Conservation (phyloP, 2,329 filamentous ascomycete species). For the Dactylellina sp. region DNA sequence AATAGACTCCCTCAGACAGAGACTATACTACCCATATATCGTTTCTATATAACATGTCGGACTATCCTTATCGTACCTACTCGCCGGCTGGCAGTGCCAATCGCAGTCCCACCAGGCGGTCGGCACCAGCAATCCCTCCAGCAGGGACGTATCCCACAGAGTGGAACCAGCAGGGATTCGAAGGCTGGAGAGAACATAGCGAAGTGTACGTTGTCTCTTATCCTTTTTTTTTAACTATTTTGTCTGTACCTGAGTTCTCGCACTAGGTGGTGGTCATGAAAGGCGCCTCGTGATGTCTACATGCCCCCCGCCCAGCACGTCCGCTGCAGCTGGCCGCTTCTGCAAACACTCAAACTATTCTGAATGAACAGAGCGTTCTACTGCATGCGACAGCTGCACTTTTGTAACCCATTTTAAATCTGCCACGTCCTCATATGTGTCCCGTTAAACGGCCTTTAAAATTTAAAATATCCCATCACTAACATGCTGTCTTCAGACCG, state of each 20-base stretch:
- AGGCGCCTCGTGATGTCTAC: conserved; percentile 47
- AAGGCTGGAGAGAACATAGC: conserved; percentile 31
- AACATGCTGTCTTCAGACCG: conserved; percentile 20
- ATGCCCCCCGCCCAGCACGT: conserved; percentile 17
- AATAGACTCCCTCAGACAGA: background rate
- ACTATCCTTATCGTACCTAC: conserved; percentile 44
- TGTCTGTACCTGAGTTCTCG: background rate
- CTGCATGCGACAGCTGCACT: background rate
- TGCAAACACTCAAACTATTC: background rate
- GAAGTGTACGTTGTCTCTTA: conserved; percentile 26
- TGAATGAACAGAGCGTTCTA: conserved; percentile 11
- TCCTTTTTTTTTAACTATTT: conserved; percentile 7
- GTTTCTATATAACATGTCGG: conserved; percentile 32
- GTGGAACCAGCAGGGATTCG: conserved; percentile 44
- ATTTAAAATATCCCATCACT: conserved; percentile 23
- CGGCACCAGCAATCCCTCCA: conserved; percentile 21
- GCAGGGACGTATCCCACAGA: conserved; percentile 27
- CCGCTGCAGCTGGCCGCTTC: conserved; percentile 39
- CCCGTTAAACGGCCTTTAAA: conserved; percentile 16
- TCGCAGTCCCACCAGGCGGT: conserved; percentile 44
- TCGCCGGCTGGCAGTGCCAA: conserved; percentile 32
- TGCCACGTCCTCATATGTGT: conserved; percentile 42
- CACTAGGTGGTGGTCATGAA: conserved; percentile 17
- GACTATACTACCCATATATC: background rate
- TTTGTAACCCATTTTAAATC: background rate